Evolutionary conservation across 441 rosid species (phyloP).

Genomic region (Euphorbia neoarborescens): DNA sequence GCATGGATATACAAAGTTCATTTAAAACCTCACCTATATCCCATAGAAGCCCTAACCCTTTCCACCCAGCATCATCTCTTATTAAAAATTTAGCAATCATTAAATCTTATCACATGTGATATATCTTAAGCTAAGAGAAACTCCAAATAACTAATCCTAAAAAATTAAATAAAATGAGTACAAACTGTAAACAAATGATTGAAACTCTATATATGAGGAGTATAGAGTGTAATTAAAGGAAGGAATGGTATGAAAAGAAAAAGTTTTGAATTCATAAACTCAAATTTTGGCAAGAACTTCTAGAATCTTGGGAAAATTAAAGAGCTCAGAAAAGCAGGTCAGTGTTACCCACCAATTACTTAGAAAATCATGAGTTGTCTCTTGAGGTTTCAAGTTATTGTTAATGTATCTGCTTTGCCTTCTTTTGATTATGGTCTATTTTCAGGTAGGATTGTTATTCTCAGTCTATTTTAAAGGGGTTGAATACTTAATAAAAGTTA

Average conservation of each 20-base stretch:
- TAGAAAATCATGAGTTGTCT: background rate
- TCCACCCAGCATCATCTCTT: background rate
- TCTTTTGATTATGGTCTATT: slow-evolving; percentile 10
- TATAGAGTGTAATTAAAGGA: too few relatives aligned
- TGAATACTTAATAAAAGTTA: too few relatives aligned
- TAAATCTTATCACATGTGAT: background rate
- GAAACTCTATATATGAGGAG: too few relatives aligned
- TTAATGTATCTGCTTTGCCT: slow-evolving; percentile 1
- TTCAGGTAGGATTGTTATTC: slow-evolving; percentile 85
- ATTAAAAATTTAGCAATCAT: background rate
- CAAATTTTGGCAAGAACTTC: slow-evolving; percentile 71
- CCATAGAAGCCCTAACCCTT: background rate
- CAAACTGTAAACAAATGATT: background rate
- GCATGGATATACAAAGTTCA: background rate
- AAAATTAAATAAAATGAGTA: background rate
- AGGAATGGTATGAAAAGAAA: too few relatives aligned
- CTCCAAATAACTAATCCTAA: slow-evolving; percentile 1
- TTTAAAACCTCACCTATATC: background rate
- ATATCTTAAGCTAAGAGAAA: background rate
- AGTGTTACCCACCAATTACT: slow-evolving; percentile 26
- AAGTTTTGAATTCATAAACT: too few relatives aligned
- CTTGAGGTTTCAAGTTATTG: background rate
- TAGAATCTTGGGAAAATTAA: slow-evolving; percentile 56
- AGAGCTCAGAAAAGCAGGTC: slow-evolving; percentile 84
- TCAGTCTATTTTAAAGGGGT: too few relatives aligned